Base-by-base conservation (phyloP, 108 stramenopile genomes). In the Skeletonema marinoi region DNA sequence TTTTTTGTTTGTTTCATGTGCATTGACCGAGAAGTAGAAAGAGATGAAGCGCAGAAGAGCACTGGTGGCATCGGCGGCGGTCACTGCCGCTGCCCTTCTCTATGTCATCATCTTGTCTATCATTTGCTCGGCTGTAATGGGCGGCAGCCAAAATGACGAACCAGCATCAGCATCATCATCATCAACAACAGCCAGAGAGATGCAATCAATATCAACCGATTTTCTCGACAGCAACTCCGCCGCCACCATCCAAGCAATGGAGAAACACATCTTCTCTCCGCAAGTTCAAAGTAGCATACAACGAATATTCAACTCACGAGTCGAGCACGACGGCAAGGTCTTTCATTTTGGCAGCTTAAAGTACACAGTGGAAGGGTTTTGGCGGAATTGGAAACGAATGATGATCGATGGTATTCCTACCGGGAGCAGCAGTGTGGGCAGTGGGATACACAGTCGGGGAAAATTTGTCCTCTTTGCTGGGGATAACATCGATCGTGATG, bases 321-420 rank as follows among this genome's bases (percentile, higher is more conserved):
- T 79, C 13, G 38, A 59, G 38, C 48, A 72, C 29, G n/a, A 68
- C 6, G 71, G 44, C 6, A 32, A 61, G 5, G 51, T 60, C 12
- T 66, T 68, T 32, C 51, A 48, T 21, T 79, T 46, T 31, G 71
- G 66, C 19, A 68, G 66, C 7, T 39, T 73, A 0, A 39, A 39
- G 36, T 79, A 79, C 66, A 79, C 78, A 0, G 41, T 73, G 21
- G 78, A 72, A 42, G 78, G 71, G 8, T 79, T 79, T 54, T 79
- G 78, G 78, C 59, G 46, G 6, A 73, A 66, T 68, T 79, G 78
- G 78, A 79, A 73, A 44, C 39, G 62, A 13, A 63, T 73, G 61
- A 44, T 73, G 60, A 44, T 48, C 16, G 62, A 46, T 32, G 71
- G 71, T 16, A 50, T 73, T 29, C 44, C 60, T 19, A 63, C 71